Evolutionary conservation across 495 filamentous ascomycete genomes (phyloP), one percentile per base, ranked within the genome.

Genomic region (Hyaloscypha variabilis): DNA sequence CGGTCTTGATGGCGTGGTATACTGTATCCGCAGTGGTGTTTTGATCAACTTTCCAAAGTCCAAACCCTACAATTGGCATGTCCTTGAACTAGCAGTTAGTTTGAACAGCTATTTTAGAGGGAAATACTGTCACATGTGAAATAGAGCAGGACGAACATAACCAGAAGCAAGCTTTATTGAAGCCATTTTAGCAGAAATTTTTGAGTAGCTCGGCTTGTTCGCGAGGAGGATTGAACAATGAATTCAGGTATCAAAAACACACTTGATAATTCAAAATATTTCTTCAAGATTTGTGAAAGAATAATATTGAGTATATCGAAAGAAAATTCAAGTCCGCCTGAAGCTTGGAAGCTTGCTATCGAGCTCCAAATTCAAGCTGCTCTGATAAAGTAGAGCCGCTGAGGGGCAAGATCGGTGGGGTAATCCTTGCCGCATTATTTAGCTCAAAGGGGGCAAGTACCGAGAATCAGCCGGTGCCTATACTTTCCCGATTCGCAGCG

Each of bases 41-140:
- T 54, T 85, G 86, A 69, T 53, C 42, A 72, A 88, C 80, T 70
- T 92, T 90, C 91, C 91, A 95, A 2, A 92, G 94, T 11, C 92
- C 92, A 34, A 94, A 85, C 65, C 92, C 92, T 65, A 94, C 78
- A 63, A 88, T 88, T 30, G 92, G 92, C 69, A 96, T 93, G 76
- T 54, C 51, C 39, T 46, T 4, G 19, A 19, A 46, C 19, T 3
- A 34, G 14, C 8, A 1, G 39, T 46, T 46, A 46, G 39, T 46
- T 19, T 17, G 13, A 46, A 17, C 17, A 1, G 39, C 14, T 46
- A 34, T 34, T 34, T 34, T 34, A 1, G 8, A 13, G 13, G 13
- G 8, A 46, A 14, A 46, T 3, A 46, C 13, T 17, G 19, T 46
- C 1, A 46, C 4, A 34, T 46, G 19, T 17, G 13, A 4, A 46